phyloP scores from a whole-genome alignment of 345 rosid species.

The Populus ilicifolia region DNA sequence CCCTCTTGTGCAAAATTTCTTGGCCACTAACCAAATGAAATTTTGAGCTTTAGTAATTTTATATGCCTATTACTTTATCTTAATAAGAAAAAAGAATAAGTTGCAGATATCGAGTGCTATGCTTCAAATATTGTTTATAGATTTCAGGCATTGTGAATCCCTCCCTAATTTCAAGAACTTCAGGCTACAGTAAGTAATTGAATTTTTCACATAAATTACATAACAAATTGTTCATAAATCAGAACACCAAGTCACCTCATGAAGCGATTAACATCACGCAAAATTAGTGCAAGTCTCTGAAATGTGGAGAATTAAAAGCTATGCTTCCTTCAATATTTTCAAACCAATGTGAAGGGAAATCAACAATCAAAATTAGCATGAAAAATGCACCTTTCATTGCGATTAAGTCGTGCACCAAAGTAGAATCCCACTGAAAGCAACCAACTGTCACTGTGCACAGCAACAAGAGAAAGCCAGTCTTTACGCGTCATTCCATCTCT shows the following conservation, averaged over 20 bases:
- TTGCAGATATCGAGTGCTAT: not conserved
- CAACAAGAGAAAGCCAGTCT: conserved; percentile 31
- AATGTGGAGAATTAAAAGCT: not conserved
- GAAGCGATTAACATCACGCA: not conserved
- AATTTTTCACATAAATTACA: not conserved
- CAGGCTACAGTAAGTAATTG: not conserved
- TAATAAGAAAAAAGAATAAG: not conserved
- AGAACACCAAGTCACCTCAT: not conserved
- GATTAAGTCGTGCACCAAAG: conserved; percentile 22
- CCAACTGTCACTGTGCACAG: conserved; percentile 29
- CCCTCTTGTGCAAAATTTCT: not conserved
- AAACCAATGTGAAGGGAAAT: not conserved
- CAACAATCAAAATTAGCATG: not conserved
- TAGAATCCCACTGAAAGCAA: conserved; percentile 26
- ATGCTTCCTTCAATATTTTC: not conserved
- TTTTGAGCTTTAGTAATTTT: not conserved
- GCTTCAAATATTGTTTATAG: not conserved
- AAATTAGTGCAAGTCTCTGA: not conserved
- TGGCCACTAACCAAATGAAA: not conserved
- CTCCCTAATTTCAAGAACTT: no score
- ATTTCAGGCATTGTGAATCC: no score
- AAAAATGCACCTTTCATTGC: conserved; percentile 17
- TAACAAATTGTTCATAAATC: not conserved
- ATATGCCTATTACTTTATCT: not conserved
- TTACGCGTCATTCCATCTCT: conserved; percentile 30